A percentile compares a stretch with the other conserved stretches of the same genome.
Conservation (phyloP, 2,329 filamentous ascomycete species). For the Stachybotrys elegans region DNA sequence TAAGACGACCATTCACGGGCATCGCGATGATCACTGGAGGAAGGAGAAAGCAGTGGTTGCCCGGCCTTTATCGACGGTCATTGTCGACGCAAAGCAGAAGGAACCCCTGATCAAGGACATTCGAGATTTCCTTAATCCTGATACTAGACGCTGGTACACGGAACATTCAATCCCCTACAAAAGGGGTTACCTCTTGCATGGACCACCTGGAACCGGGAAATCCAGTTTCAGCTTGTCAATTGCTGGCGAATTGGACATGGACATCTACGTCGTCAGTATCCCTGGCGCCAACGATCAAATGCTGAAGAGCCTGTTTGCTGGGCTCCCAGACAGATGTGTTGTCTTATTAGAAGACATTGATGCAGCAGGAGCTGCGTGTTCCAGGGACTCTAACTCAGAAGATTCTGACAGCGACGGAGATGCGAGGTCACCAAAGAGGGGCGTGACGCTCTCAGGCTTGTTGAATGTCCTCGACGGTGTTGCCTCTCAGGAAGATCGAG, state of each 20-base stretch:
- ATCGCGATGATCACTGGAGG: slow-evolving; percentile 18
- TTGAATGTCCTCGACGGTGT: slow-evolving; percentile 17
- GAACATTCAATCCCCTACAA: slow-evolving; percentile 21
- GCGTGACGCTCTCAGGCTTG: slow-evolving; percentile 13
- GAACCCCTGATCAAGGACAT: slow-evolving; percentile 23
- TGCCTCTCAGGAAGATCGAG: slow-evolving; percentile 12
- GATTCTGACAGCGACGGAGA: slow-evolving; percentile 5
- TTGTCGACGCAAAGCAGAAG: slow-evolving; percentile 11
- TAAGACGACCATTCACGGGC: slow-evolving; percentile 23
- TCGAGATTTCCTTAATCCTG: slow-evolving; percentile 27
- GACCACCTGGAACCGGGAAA: slow-evolving; percentile 34
- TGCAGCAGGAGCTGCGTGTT: slow-evolving; percentile 12
- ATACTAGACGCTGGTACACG: slow-evolving; percentile 23
- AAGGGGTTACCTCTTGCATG: slow-evolving; percentile 33
- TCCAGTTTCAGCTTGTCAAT: slow-evolving; percentile 30
- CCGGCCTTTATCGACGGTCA: slow-evolving; percentile 12
- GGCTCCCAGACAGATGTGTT: slow-evolving; percentile 28
- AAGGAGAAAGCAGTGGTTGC: slow-evolving; percentile 14
- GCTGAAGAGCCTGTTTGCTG: slow-evolving; percentile 23
- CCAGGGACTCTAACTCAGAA: slow-evolving; percentile 9
- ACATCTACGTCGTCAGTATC: slow-evolving; percentile 31
- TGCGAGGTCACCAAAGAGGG: slow-evolving; percentile 4
- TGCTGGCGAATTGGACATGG: slow-evolving; percentile 27
- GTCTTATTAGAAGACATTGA: slow-evolving; percentile 36
- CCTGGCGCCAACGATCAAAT: slow-evolving; percentile 21